Conservation (phyloP, 768 basidiomycete species). For the Trametes coccinea region DNA sequence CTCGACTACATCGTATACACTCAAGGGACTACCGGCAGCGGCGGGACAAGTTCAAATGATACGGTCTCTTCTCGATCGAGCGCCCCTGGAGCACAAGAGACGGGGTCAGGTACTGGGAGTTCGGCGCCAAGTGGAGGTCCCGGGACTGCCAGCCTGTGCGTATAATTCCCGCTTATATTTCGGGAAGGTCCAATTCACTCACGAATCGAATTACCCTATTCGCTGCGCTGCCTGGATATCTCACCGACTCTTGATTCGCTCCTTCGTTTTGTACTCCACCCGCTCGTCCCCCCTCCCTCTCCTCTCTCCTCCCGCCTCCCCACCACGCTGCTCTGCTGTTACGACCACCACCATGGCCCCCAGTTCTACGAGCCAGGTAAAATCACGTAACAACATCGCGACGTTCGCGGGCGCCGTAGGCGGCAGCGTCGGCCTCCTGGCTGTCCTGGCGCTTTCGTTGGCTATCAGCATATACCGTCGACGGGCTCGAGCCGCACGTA, state of each 20-base stretch:
- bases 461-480: conserved; percentile 53
- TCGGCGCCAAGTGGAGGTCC: conserved; percentile 28
- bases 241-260: conserved; percentile 28
- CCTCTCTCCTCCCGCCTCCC: conserved; percentile 20
- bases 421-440: conserved; percentile 51
- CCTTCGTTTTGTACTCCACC: conserved; percentile 25
- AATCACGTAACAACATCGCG: conserved; percentile 33
- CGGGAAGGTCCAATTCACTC: conserved; percentile 30
- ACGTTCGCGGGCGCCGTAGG: conserved; percentile 59
- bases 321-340: conserved; percentile 8
- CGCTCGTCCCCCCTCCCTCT: conserved; percentile 15
- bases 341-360: conserved; percentile 17
- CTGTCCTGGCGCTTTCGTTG: conserved; percentile 46
- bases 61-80: conserved; percentile 16
- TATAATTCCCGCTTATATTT: conserved; percentile 37
- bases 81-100: conserved; percentile 16
- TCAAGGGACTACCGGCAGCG: conserved; percentile 6
- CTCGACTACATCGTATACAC: conserved; percentile 51
- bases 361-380: conserved; percentile 19
- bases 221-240: conserved; percentile 24
- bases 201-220: conserved; percentile 31
- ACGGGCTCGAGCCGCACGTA: conserved; percentile 40
- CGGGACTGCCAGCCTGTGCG: conserved; percentile 34
- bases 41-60: conserved; percentile 18
- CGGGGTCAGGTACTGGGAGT: conserved; percentile 25